Evolutionary conservation across 768 basidiomycete species (phyloP).

Genomic region (Trichaptum fuscoviolaceum): DNA sequence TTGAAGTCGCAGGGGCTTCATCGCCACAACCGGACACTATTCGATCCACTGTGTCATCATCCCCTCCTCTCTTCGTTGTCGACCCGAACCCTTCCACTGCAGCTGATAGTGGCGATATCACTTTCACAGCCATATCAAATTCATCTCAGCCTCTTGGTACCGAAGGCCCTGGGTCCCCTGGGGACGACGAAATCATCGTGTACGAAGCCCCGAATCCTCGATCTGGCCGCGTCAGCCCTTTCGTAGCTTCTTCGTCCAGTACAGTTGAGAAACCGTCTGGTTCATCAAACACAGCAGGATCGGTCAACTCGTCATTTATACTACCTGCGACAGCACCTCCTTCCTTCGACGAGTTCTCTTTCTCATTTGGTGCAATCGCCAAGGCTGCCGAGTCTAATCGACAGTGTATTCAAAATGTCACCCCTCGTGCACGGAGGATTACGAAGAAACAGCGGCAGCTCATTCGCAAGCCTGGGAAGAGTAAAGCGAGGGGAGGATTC

Average conservation of each 20-base stretch:
- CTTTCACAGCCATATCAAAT: not conserved
- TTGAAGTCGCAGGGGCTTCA: not conserved
- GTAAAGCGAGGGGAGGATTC: conserved; percentile 28
- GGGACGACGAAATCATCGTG: conserved; percentile 67
- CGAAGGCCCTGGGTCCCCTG: conserved; percentile 13
- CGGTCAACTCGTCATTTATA: not conserved
- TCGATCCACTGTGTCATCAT: not conserved
- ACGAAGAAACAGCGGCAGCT: conserved; percentile 12
- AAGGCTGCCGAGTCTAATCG: conserved; percentile 19
- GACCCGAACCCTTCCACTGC: conserved; percentile 33
- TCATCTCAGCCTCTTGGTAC: not conserved
- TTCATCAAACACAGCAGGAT: not conserved
- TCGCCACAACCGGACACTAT: not conserved
- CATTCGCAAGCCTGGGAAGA: conserved; percentile 19
- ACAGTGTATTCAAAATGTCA: conserved; percentile 25
- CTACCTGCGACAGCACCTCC: conserved; percentile 10
- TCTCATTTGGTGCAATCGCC: conserved; percentile 28
- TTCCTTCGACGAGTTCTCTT: conserved; percentile 27
- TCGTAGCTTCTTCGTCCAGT: not conserved
- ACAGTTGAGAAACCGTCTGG: not conserved
- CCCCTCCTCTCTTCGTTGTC: conserved; percentile 26
- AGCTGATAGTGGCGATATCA: not conserved
- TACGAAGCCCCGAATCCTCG: conserved; percentile 75
- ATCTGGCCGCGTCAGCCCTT: conserved; percentile 7
- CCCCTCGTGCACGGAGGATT: conserved; percentile 22